Base-by-base conservation (phyloP, 495 filamentous ascomycete genomes). In the Symbiotaphrina buchneri region DNA sequence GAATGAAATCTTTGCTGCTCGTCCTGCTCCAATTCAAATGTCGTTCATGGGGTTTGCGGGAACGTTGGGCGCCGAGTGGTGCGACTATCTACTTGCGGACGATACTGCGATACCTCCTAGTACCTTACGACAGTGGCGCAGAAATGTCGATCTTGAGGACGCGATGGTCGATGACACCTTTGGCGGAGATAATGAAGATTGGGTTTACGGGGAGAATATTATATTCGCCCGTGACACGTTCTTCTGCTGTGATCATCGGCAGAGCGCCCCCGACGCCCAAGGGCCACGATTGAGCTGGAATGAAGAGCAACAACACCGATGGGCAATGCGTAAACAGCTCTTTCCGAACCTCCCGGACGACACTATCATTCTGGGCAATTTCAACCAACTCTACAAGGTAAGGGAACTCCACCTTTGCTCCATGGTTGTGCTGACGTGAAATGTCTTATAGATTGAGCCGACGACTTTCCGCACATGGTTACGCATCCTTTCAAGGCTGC, bases 31-130 rank as follows among this genome's bases (percentile, higher is more conserved):
- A 0, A 84, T 99, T 30, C 87, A 95, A 41, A 99, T 99, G 87
- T 93, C 87, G 0, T 99, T 99, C 47, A 99, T 99, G 87, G 87
- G 87, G 1, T 95, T 99, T 50, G 87, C 87, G 1, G 87, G 87
- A 5, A 93, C 87, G 2, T 59, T 99, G 6, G 87, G 90, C 7
- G 87, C 87, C 18, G 87, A 95, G 44, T 99, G 87, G 87, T 99
- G 87, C 47, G 87, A 99, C 43, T 99, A 99, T 43, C 68, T 99
- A 18, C 64, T 95, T 18, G 84, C 87, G 3, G 87, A 99, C 43
- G 56, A 73, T 27, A 78, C 79, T 5, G 83, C 87, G 0, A 74
- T 99, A 32, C 90, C 87, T 0, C 60, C 58, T 4, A 68, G 71
- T 4, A 94, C 84, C 5, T 53, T 95, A 32, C 68, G 82, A 15